A percentile compares a stretch with the other conserved stretches of the same genome.
Evolutionary conservation across 2,329 filamentous ascomycete genomes (phyloP).

Genomic region (Dactylonectria estremocensis): DNA sequence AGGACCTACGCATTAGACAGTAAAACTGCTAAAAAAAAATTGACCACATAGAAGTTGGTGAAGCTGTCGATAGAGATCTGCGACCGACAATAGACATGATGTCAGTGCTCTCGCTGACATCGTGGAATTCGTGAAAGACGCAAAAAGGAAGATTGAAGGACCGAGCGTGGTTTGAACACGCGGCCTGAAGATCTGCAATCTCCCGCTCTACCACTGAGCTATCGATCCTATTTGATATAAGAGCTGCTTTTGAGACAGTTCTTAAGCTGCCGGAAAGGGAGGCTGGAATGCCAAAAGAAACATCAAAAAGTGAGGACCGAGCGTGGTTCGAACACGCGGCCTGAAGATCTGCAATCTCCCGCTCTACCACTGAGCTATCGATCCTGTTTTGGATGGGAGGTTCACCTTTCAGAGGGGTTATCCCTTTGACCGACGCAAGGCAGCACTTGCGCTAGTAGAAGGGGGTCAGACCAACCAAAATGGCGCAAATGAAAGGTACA

Average conservation of each 20-base stretch:
- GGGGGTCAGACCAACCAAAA: too few species aligned
- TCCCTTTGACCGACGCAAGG: too few species aligned
- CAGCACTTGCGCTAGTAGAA: too few species aligned
- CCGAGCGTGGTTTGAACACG: slow-evolving; percentile 25
- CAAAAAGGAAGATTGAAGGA: slow-evolving; percentile 21
- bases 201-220: slow-evolving; percentile 29
- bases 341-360: slow-evolving; percentile 23
- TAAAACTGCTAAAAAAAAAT: neutral
- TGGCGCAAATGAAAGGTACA: too few species aligned
- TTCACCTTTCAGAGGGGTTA: too few species aligned
- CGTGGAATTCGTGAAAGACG: neutral
- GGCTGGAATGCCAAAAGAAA: neutral
- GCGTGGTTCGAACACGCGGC: slow-evolving; percentile 21
- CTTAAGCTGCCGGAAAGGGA: neutral
- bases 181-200: slow-evolving; percentile 23
- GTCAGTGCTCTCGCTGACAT: too few species aligned
- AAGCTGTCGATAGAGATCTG: neutral
- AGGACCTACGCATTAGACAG: too few species aligned
- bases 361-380: slow-evolving; percentile 21
- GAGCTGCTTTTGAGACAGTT: neutral
- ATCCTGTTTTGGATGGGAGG: neutral
- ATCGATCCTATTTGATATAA: slow-evolving; percentile 13
- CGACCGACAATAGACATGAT: too few species aligned
- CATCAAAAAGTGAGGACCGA: slow-evolving; percentile 20
- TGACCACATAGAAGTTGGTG: neutral